Percentiles rank a stretch among this genome's conserved stretches.
These are phyloP conservation scores for Phoma herbarum DNA, from an alignment of 2,329 filamentous ascomycete genomes.

Conservation along the genomic window DNA sequence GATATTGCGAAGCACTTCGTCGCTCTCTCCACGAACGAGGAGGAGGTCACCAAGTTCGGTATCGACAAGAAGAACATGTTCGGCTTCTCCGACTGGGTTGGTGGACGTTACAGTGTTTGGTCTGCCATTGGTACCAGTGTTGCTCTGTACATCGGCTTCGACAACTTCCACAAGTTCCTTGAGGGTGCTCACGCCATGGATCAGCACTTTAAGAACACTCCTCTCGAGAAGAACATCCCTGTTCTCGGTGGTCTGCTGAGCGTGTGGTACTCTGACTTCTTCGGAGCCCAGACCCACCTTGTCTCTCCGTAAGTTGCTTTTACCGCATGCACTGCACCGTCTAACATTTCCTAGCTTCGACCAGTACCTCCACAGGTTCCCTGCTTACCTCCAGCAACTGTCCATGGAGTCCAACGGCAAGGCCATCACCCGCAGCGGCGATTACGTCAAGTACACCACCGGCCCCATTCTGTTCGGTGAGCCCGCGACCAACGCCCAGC, in stretches of 20 bases:
- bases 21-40: slow-evolving; percentile 93
- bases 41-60: slow-evolving; percentile 96
- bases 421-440: slow-evolving; percentile 86
- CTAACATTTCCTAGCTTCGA: slow-evolving; percentile 72
- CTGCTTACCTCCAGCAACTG: slow-evolving; percentile 97
- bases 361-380: slow-evolving; percentile 99
- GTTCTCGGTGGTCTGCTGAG: slow-evolving; percentile 90
- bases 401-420: slow-evolving; percentile 99
- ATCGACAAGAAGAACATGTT: slow-evolving; percentile 99
- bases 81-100: slow-evolving; percentile 98
- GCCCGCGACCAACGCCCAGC: slow-evolving; percentile 98
- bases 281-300: slow-evolving; percentile 95
- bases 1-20: slow-evolving; percentile 98
- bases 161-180: slow-evolving; percentile 97
- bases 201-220: slow-evolving; percentile 93
- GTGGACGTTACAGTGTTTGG: slow-evolving; percentile 98
- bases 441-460: slow-evolving; percentile 96
- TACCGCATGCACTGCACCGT: neutral
- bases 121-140: slow-evolving; percentile 97
- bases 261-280: slow-evolving; percentile 99
- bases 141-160: slow-evolving; percentile 91
- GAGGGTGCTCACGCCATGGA: slow-evolving; percentile 97
- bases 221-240: slow-evolving; percentile 94
- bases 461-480: slow-evolving; percentile 96
- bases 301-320: slow-evolving; percentile 81